Evolutionary conservation across 2,329 filamentous ascomycete genomes (phyloP), one percentile per base, ranked within the genome.

Genomic region (Ophiostoma ips): DNA sequence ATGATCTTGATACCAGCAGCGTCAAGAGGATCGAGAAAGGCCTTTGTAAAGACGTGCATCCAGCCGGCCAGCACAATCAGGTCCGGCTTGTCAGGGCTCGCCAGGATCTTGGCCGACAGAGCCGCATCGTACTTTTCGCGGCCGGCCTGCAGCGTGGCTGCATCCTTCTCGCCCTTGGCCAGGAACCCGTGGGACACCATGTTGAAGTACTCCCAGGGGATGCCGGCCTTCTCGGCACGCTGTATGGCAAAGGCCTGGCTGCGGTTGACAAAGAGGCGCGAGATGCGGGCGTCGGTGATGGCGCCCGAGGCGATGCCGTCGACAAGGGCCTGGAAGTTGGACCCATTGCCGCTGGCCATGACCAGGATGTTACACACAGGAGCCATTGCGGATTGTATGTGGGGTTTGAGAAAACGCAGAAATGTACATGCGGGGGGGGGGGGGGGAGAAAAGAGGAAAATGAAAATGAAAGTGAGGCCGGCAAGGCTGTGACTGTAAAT

Each of bases 41-140:
- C 68, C 2, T 71, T 69, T 0, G 79, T 81, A 46, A 94, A 75
- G 51, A 94, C 82, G 63, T 92, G 82, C 87, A 94, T 94, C 75
- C 85, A 94, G 2, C 88, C 87, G 3, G 85, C 82, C 57, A 88
- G 84, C 9, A 92, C 82, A 46, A 94, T 78, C 50, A 94, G 65
- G 50, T 89, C 77, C 0, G 87, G 87, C 51, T 66, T 66, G 5
- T 66, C 63, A 3, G 60, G 57, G 15, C 50, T 10, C 1, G 11
- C 44, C 21, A 90, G 68, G 48, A 94, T 74, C 53, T 82, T 71
- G 38, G 73, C 64, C 0, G 86, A 84, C 55, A 94, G 70, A 40
- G 85, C 84, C 13, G 78, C 75, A 62, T 94, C 87, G 64, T 92
- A 94, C 49, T 71, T 71, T 44, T 73, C 68, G 21, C 87, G 76